Evolutionary conservation across 768 basidiomycete species (phyloP), one percentile per base, ranked within the genome.

Genomic region (Tulasnella sp.): DNA sequence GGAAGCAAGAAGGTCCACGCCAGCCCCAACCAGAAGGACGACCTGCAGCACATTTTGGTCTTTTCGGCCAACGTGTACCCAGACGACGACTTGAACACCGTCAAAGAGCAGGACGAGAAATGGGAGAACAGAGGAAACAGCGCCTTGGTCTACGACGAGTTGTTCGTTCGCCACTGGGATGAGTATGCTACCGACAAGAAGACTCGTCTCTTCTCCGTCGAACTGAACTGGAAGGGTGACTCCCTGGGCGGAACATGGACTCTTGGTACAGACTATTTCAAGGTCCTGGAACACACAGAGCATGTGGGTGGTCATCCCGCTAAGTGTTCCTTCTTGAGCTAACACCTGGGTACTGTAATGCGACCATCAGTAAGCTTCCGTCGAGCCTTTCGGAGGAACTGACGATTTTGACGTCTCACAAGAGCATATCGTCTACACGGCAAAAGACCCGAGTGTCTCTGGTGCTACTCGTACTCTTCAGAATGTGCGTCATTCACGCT

Each of bases 401-500:
- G 72, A 80, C 29, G 79, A 80, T 74, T 79, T 79, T 67, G 77
- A 78, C 55, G 39, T 74, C 39, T 74, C 73, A 18, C 46, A 18
- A 10, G 48, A 77, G 10, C 87, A 91, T 77, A 88, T 99, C 76
- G 87, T 94, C 46, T 93, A 97, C 82, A 94, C 94, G 6, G 87
- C 95, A 74, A 96, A 96, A 82, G 51, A 97, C 81, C 92, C 94
- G 1, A 81, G 87, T 74, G 87, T 96, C 20, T 89, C 90, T 16
- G 87, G 89, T 67, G 92, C 96, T 0, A 90, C 87, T 88, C 96
- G 98, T 84, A 98, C 97, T 1, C 93, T 93, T 81, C 92, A 95
- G 82, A 91, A 96, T 81, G 92, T 96, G 55, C 40, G 79, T 57
- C 29, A 32, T 32, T 32, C 32, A 32, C 67, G 67, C 32, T 32